Conservation (phyloP, 2,329 filamentous ascomycete species). For the Cladosporium phlei region DNA sequence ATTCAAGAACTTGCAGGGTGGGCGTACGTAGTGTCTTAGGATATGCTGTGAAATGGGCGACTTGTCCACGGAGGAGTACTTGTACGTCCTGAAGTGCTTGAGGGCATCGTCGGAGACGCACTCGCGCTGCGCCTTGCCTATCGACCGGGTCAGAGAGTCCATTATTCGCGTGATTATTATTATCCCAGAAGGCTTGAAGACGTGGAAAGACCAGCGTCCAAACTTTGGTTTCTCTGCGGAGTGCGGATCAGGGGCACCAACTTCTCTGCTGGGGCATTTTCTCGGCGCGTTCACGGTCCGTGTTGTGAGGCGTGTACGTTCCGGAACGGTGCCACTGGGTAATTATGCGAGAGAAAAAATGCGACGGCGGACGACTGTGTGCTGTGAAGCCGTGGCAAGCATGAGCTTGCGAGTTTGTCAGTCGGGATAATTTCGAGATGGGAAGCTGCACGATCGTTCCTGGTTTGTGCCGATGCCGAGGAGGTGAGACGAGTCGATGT, state of each 20-base stretch:
- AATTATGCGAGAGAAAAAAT: not conserved
- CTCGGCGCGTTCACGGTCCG: conserved; percentile 1
- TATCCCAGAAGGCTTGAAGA: conserved; percentile 5
- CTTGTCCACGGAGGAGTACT: conserved; percentile 96
- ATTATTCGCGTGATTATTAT: not conserved
- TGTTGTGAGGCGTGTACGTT: conserved; percentile 10
- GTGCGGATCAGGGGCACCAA: conserved; percentile 11
- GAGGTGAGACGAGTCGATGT: too few relatives aligned
- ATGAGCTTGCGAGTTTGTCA: not conserved
- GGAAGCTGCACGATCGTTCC: too few relatives aligned
- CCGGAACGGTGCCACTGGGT: conserved; percentile 1
- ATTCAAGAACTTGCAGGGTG: conserved; percentile 35
- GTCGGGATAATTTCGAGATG: too few relatives aligned
- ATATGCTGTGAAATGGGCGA: conserved; percentile 91
- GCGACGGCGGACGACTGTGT: not conserved
- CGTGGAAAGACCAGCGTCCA: conserved; percentile 4
- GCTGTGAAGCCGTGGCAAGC: not conserved
- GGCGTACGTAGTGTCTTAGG: conserved; percentile 80
- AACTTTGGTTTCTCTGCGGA: conserved; percentile 9
- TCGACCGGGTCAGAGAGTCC: conserved; percentile 2
- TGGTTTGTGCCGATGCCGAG: too few relatives aligned
- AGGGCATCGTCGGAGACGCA: conserved; percentile 83
- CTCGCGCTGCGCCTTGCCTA: conserved; percentile 32
- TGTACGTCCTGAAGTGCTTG: conserved; percentile 87
- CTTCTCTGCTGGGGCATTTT: conserved; percentile 12